These are phyloP conservation scores for Kickxella alabastrina DNA, from an alignment of 192 early-diverging fungal species.

Conservation along the genomic window DNA sequence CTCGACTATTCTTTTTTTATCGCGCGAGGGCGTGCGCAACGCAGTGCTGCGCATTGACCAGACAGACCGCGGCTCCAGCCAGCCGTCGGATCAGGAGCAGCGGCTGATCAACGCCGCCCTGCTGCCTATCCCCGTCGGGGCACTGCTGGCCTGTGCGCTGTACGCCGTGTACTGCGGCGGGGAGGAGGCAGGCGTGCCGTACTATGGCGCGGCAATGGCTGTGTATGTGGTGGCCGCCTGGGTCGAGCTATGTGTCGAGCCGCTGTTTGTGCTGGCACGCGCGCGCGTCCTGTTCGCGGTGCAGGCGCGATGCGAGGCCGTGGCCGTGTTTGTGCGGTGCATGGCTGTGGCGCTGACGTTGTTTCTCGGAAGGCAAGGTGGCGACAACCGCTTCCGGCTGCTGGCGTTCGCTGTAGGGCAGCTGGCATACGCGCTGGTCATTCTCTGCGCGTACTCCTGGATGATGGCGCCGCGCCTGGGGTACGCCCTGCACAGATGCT, in stretches of 20 bases:
- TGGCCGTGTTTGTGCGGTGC: constrained; percentile 74
- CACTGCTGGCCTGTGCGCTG: constrained; percentile 49
- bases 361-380: constrained; percentile 44
- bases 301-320: constrained; percentile 77
- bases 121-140: constrained; percentile 51
- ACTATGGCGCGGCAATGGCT: constrained; percentile 54
- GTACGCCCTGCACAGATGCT: constrained; percentile 7
- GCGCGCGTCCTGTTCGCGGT: constrained; percentile 69
- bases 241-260: constrained; percentile 81
- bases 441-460: constrained; percentile 59
- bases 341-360: constrained; percentile 62
- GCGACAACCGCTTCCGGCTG: constrained; percentile 55
- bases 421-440: constrained; percentile 61
- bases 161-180: constrained; percentile 47
- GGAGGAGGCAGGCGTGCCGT: constrained; percentile 27
- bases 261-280: constrained; percentile 73
- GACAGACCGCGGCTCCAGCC: constrained; percentile 3
- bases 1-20: constrained; percentile 89
- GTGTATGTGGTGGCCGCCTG: constrained; percentile 73
- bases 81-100: constrained; percentile 5
- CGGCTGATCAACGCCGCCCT: constrained; percentile 35
- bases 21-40: constrained; percentile 74
- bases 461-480: constrained; percentile 35
- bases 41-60: constrained; percentile 60
- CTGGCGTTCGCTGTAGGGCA: constrained; percentile 79